These are phyloP conservation scores for Phytophthora niederhauseri DNA, from an alignment of 352 stramenopile species.

Conservation along the genomic window DNA sequence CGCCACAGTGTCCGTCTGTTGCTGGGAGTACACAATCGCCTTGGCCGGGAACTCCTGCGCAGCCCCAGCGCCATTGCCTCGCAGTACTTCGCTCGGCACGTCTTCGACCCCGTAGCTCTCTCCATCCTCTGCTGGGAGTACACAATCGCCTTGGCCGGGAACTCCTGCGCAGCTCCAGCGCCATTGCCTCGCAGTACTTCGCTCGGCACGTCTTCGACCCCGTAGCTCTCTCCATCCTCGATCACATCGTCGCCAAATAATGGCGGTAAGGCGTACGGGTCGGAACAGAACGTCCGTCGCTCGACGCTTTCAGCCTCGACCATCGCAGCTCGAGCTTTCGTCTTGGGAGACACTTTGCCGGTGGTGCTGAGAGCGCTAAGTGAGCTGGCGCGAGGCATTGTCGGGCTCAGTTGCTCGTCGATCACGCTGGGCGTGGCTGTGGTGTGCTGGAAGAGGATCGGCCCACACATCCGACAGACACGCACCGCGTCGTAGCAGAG, in stretches of 20 bases:
- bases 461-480: constrained; percentile 77
- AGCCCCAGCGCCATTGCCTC: constrained; percentile 17
- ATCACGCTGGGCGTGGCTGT: constrained; percentile 31
- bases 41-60: constrained; percentile 56
- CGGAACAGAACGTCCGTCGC: constrained; percentile 43
- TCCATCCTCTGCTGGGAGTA: constrained; percentile 65
- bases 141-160: constrained; percentile 60
- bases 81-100: constrained; percentile 17
- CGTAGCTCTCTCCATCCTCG: constrained; percentile 43
- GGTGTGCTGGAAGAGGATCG: constrained; percentile 65
- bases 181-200: constrained; percentile 21
- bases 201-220: constrained; percentile 19
- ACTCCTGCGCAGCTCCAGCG: constrained; percentile 41
- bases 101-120: constrained; percentile 29
- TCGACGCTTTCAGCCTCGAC: constrained; percentile 19
- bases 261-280: constrained; percentile 70
- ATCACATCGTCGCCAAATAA: constrained; percentile 66
- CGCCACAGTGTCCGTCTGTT: constrained; percentile 42
- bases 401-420: constrained; percentile 19
- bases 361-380: constrained; percentile 15
- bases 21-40: constrained; percentile 65
- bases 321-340: constrained; percentile 22
- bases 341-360: constrained; percentile 15
- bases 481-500: constrained; percentile 76
- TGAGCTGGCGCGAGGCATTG: constrained; percentile 19